Percentiles rank a stretch among this genome's conserved stretches.
These are phyloP conservation scores for Dictyophora rubrovolvata DNA, from an alignment of 768 basidiomycete species.

Conservation along the genomic window DNA sequence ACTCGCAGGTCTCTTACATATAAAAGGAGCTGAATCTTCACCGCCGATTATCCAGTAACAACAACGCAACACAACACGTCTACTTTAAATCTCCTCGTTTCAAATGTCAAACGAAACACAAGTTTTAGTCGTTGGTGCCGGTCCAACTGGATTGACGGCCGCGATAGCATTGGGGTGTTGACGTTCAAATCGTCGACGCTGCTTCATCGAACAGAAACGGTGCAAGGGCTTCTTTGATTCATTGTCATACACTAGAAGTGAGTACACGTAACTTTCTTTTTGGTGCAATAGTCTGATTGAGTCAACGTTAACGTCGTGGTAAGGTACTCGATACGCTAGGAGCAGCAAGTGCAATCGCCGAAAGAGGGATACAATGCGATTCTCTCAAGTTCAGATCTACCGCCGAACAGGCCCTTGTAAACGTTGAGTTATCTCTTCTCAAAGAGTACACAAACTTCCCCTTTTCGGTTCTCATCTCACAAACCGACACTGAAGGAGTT, in stretches of 20 bases:
- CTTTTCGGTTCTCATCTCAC: slow-evolving; percentile 33
- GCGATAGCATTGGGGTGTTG: slow-evolving; percentile 7
- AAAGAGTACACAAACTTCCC: slow-evolving; percentile 28
- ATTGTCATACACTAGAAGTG: slow-evolving; percentile 42
- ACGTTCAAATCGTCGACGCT: slow-evolving; percentile 7
- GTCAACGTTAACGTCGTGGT: slow-evolving; percentile 16
- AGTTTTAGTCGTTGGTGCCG: slow-evolving; percentile 27
- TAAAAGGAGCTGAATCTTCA: too few species aligned
- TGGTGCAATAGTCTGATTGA: slow-evolving; percentile 18
- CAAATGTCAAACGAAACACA: slow-evolving; percentile 16
- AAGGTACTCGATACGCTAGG: slow-evolving; percentile 33
- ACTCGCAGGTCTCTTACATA: too few species aligned
- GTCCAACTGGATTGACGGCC: slow-evolving; percentile 7
- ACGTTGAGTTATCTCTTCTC: slow-evolving; percentile 27
- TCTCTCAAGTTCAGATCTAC: slow-evolving; percentile 2
- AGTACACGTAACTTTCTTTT: slow-evolving; percentile 11
- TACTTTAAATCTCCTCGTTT: not conserved
- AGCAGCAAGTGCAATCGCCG: slow-evolving; percentile 18
- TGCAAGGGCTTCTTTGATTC: slow-evolving; percentile 37
- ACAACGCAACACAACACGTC: too few species aligned
- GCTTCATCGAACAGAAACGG: not conserved
- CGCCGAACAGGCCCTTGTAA: slow-evolving; percentile 9
- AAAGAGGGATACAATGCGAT: slow-evolving; percentile 14
- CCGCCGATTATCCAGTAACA: too few species aligned
- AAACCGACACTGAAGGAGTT: slow-evolving; percentile 32